Evolutionary conservation across 2,329 filamentous ascomycete species (phyloP).

Genomic region (Fusarium subglutinans): DNA sequence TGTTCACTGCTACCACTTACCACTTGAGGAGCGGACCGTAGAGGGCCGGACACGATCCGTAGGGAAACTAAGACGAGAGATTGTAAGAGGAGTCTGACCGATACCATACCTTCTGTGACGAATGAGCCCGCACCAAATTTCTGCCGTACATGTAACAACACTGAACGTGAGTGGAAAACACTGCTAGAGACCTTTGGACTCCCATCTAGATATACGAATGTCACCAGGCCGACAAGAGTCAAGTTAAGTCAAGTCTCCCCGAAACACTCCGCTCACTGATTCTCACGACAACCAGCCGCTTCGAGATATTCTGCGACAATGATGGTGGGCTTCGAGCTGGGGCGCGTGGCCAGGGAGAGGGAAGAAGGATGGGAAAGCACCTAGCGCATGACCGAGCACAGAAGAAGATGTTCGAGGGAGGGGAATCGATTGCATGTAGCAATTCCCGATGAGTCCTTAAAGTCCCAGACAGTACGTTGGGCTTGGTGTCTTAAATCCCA

Average conservation of each 20-base stretch:
- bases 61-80: constrained; percentile 25
- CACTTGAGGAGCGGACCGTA: constrained; percentile 39
- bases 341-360: constrained; percentile 38
- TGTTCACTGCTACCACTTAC: constrained; percentile 4
- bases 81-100: constrained; percentile 13
- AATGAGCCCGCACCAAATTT: background rate
- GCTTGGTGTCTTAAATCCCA: constrained; percentile 49
- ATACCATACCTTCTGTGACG: constrained; percentile 27
- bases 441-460: constrained; percentile 40
- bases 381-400: constrained; percentile 36
- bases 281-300: constrained; percentile 13
- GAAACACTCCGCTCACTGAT: background rate
- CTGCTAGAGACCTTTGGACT: background rate
- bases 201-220: background rate
- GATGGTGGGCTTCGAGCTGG: constrained; percentile 31
- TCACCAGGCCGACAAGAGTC: constrained; percentile 20
- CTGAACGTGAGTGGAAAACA: constrained; percentile 1
- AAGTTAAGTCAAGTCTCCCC: constrained; percentile 11
- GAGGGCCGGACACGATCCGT: constrained; percentile 37
- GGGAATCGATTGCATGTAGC: constrained; percentile 43
- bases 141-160: background rate
- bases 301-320: constrained; percentile 17
- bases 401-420: constrained; percentile 19
- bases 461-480: constrained; percentile 40
- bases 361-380: constrained; percentile 29